Base-by-base conservation (phyloP, 176 grass and related monocot genomes). In the Phragmites australis region DNA sequence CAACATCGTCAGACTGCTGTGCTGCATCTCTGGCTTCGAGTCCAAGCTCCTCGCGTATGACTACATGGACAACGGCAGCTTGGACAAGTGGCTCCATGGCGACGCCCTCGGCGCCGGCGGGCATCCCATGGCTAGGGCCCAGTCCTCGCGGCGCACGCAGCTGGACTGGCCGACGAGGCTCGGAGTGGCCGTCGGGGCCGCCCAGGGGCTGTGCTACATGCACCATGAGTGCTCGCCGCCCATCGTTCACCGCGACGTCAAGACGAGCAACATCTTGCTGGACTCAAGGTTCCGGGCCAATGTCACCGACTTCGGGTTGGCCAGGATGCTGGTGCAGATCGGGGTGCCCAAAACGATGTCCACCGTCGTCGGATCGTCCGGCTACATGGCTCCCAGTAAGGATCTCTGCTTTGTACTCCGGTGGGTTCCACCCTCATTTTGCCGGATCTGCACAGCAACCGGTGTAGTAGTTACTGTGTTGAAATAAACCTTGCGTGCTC, bases 301-400 rank as follows among this genome's bases (percentile, higher is more conserved):
- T 72, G 74, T 99, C n/a, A 92, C 96, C 0, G 96, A 99, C 30
- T 99, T 99, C 47, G 96, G 92, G 4, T 80, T 99, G 9, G 92
- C 96, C 65, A 85, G 92, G 86, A 84, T 99, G 83, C 54, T 99
- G 79, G 78, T 21, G 58, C 82, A 67, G 42, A 64, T 86, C 9
- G 90, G 86, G 2, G 74, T 75, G 60, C 81, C 84, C 0, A 86
- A 95, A 2, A 86, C 88, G 0, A 78, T 93, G 77, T 93, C 92
- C 70, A 55, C 81, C n/a, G 72, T 99, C 6, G 90, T 88, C 8
- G 92, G 96, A 3, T 91, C 96, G 1, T 88, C 91, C 55, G 96
- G 92, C n/a, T 95, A 99, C 90, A 95, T 95, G 92, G 96, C 92
- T 81, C 92, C 92, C 5, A 89, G 89, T 97, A 81, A 84, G 84